Conservation (phyloP, 176 grass and related monocot species). For the Leersia perrieri region DNA sequence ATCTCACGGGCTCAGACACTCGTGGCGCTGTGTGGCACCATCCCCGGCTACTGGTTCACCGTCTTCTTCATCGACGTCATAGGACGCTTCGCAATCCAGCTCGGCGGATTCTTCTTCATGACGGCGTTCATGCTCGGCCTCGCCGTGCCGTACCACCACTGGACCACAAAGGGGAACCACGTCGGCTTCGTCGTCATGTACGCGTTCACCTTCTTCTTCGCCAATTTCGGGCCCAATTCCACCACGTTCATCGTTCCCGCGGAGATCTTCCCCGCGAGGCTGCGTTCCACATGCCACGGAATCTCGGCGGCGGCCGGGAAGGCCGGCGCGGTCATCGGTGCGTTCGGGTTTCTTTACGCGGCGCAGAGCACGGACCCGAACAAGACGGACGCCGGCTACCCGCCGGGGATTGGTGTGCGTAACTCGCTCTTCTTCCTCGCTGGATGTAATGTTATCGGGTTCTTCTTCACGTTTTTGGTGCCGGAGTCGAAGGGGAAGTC, state of each 20-base stretch:
- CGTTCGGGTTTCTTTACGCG: constrained; percentile 54
- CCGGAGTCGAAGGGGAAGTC: constrained; percentile 40
- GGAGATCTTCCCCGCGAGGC: constrained; percentile 32
- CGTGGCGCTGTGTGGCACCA: background rate
- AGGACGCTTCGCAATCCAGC: constrained; percentile 52
- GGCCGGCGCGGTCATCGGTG: constrained; percentile 46
- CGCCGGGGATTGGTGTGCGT: constrained; percentile 32
- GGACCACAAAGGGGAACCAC: constrained; percentile 22
- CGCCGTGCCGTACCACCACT: constrained; percentile 52
- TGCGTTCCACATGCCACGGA: constrained; percentile 48
- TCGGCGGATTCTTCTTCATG: constrained; percentile 61
- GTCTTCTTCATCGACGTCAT: constrained; percentile 64
- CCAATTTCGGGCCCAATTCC: constrained; percentile 68
- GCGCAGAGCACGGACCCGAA: constrained; percentile 24
- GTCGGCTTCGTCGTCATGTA: constrained; percentile 56
- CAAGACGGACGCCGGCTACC: constrained; percentile 32
- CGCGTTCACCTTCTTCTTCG: constrained; percentile 63
- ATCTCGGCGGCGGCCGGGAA: constrained; percentile 62
- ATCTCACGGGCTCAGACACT: background rate
- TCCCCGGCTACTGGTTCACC: background rate
- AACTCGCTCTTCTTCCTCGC: constrained; percentile 51
- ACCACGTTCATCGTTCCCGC: constrained; percentile 71
- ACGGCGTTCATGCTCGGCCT: constrained; percentile 56
- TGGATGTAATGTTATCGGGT: background rate
- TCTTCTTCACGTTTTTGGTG: background rate